Percentiles rank a stretch among this genome's conserved stretches.
These are phyloP conservation scores for Karstenula rhodostoma DNA, from an alignment of 2,329 filamentous ascomycete species.

Conservation along the genomic window DNA sequence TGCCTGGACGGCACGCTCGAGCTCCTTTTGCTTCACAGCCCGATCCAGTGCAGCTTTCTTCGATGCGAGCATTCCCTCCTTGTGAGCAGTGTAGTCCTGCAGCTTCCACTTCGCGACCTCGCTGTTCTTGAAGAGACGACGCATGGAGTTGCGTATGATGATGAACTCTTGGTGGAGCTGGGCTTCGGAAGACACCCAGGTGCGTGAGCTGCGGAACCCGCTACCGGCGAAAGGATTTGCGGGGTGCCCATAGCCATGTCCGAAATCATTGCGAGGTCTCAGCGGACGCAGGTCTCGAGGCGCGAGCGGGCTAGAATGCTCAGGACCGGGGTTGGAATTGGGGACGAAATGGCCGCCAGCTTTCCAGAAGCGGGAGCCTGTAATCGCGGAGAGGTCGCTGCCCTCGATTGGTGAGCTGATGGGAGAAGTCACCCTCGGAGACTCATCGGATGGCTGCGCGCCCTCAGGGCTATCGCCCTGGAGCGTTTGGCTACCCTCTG, in stretches of 20 bases:
- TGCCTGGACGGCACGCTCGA: conserved; percentile 11
- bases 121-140: conserved; percentile 43
- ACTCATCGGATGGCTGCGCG: neutral
- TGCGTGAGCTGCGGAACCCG: conserved; percentile 27
- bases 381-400: neutral
- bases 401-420: conserved; percentile 3
- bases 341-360: neutral
- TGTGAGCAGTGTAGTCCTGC: conserved; percentile 42
- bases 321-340: neutral
- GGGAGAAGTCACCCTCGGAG: neutral
- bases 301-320: neutral
- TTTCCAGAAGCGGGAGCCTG: conserved; percentile 13
- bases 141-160: conserved; percentile 45
- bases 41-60: conserved; percentile 25
- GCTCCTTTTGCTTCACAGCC: conserved; percentile 25
- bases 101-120: conserved; percentile 45
- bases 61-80: conserved; percentile 33
- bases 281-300: conserved; percentile 5
- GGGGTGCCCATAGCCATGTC: conserved; percentile 12
- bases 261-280: conserved; percentile 10
- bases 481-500: conserved; percentile 14
- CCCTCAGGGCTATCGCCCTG: conserved; percentile 11
- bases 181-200: conserved; percentile 38
- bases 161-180: conserved; percentile 38
- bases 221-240: conserved; percentile 11